Base-by-base conservation (phyloP, 768 basidiomycete species). In the Naganishia vishniacii region DNA sequence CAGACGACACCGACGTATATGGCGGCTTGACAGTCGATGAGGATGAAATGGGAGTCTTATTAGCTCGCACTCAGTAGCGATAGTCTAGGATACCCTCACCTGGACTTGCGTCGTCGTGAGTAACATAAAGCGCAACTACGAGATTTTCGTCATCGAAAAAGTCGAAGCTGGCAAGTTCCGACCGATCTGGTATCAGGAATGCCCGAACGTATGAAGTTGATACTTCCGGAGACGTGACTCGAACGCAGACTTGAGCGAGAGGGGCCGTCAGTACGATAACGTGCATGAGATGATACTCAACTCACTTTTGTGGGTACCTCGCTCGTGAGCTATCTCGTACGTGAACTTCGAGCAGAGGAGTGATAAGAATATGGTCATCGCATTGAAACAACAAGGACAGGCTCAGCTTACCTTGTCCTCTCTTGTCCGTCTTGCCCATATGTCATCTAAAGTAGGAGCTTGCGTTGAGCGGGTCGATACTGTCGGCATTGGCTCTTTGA, bases 81-180 rank as follows among this genome's bases (percentile, higher is more conserved):
- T 37, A 15, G 8, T 15, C 23, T 23, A 9, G 5, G 37, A 20
- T 4, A 20, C 9, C 37, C 53, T 25, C 34, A 56, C 53, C 34
- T 40, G 53, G 53, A 26, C 37, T 16, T 4, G 34, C n/a, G 1
- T 56, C 34, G 12, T 23, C 53, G 5, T 56, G 20, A 40, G n/a
- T 40, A 12, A 37, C 7, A 12, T 25, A 34, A 15, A 56, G 11
- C 13, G 37, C 53, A 12, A 56, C 32, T 8, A 40, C 53, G 2
- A 56, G 20, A 2, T 56, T 20, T 12, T 56, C 20, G 37, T 56
- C 53, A 40, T 56, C 53, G 23, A 56, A 56, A 29, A 56, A 56
- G 37, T 37, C 53, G 20, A 56, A 26, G 37, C 40, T 56, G 32
- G 37, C 13, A 1, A 56, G 15, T 40, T n/a, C 3, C 5, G 37